Evolutionary conservation across 1,284 basidiomycete genomes (phyloP), one percentile per base, ranked within the genome.

Genomic region (Cutaneotrichosporon sp.): DNA sequence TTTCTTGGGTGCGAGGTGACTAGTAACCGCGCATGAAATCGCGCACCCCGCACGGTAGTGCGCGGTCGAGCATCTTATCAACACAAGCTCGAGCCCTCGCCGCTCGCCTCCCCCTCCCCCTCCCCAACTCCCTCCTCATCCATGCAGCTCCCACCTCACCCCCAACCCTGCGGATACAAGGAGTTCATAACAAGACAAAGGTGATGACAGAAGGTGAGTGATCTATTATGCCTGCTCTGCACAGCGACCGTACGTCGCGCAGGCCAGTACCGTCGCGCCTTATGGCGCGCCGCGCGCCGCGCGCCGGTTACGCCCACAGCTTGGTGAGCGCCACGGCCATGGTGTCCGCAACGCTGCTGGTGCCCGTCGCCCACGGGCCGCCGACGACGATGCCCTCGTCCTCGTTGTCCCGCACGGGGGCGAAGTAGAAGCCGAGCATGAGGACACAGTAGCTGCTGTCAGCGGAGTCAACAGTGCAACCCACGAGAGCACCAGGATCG

Each of bases 401-500:
- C 10, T 51, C 43, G 22, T 16, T 25, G 24, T 51, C 34, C 4
- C 20, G 33, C 14, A 31, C 46, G 4, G 62, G 89, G 0, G 89
- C 89, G 72, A 85, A 91, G 81, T 86, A 91, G 81, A 92, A 92
- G 13, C 90, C 90, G 56, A 89, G 85, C 34, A 85, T 78, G 34
- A 93, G 84, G 38, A 92, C 90, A 56, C 91, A 81, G 76, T 93
- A 93, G 67, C 89, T 91, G 65, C 1, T 10, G 60, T 63, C 58
- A 62, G 65, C 62, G 11, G 13, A 14, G 34, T n/a, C 10, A 4
- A 20, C 20, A 9, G 29, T 36, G n/a, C 20, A 53, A 72, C 81
- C 67, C 72, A 92, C 90, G 91, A 92, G 52, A 95, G 83, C 62
- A 95, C 89, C 51, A 97, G 86, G 63, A 95, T 95, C 68, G 90